Evolutionary conservation across 2,329 filamentous ascomycete species (phyloP), one percentile per base, ranked within the genome.

Genomic region (Cladosporium sp.): DNA sequence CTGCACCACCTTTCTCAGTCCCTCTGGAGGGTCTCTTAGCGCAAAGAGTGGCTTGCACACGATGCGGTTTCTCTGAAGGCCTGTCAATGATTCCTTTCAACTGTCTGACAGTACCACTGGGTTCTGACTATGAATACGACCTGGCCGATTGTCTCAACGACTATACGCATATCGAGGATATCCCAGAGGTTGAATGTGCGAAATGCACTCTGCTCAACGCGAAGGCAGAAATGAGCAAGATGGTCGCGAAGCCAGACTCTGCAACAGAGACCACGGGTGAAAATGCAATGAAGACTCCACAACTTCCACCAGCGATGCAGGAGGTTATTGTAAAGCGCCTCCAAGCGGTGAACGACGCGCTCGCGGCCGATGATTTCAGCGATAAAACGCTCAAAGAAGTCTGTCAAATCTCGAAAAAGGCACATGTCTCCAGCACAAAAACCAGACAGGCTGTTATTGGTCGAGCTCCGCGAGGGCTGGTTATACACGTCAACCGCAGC

Each of bases 21-120:
- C 94, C 94, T 0, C 78, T 97, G 1, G 92, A 97, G 71, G 94
- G 94, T 0, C 77, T 96, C 19, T 81, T 92, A 8, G 93, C 92
- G 1, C 93, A 97, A 73, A 84, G 92, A 39, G 92, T 97, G 1
- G 89, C 90, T 0, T 99, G 94, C 72, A 87, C 89, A 58, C 80
- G 81, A 47, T 99, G 94, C 70, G 90, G 91, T 7, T 88, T 89
- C 74, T 92, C 90, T 0, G 92, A 96, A 67, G 92, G 92, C 1
- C 80, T 97, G 14, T 92, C 89, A 1, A 84, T 97, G 76, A 95
- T 91, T 19, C 91, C 92, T 0, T 97, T 97, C 79, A 97, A 94
- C 70, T 97, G 92, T 69, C 78, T 97, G 49, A 97, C 93, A 0
- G 83, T 97, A 0, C 91, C 88, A 37, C 83, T 97, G 1, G 90